Base-by-base conservation (phyloP, 169 alveolate species). In the Besnoitia besnoiti region DNA sequence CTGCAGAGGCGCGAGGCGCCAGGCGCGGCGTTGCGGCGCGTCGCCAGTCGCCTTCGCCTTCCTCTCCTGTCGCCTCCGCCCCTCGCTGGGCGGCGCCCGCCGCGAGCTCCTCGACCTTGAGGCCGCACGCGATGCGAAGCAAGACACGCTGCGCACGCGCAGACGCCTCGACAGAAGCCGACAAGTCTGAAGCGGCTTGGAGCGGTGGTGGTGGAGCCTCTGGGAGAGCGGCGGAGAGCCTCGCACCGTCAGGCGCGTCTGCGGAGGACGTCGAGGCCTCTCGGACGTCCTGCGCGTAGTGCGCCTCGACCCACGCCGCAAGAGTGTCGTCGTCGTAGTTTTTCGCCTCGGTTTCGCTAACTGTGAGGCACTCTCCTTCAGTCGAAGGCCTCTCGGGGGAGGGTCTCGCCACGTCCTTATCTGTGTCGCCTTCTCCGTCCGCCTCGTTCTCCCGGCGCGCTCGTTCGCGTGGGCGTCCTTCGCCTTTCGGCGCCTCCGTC, bases 101-200 rank as follows among this genome's bases (percentile, higher is more conserved):
- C n/a, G n/a, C n/a, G n/a, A 55, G 5, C 67, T 55, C 67, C 80
- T 67, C 80, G 39, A 67, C n/a, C 80, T 67, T 67, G n/a, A 67
- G 47, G 80, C 80, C 4, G 80, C 80, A 67, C 12, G 80, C 80
- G n/a, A 67, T 14, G 40, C 80, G 80, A 30, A 67, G 80, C 12
- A 67, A 24, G n/a, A 19, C 19, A 24, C 80, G 80, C 42, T 67
- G 80, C 12, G 42, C 80, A n/a, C 19, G 80, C 10, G 39, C 39
- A 14, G 47, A n/a, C 10, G n/a, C 42, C 42, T 7, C 46, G 42
- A n/a, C 80, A 30, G 80, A 24, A 67, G 21, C 80, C 3, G 80
- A 67, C 44, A 55, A 3, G 67, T 21, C 30, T 1, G 67, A 55
- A 5, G 67, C 67, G n/a, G 33, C 4, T 3, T 55, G 67, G 67